phyloP scores from a whole-genome alignment of 306 rosid species.

The Prunus kanzakura region DNA sequence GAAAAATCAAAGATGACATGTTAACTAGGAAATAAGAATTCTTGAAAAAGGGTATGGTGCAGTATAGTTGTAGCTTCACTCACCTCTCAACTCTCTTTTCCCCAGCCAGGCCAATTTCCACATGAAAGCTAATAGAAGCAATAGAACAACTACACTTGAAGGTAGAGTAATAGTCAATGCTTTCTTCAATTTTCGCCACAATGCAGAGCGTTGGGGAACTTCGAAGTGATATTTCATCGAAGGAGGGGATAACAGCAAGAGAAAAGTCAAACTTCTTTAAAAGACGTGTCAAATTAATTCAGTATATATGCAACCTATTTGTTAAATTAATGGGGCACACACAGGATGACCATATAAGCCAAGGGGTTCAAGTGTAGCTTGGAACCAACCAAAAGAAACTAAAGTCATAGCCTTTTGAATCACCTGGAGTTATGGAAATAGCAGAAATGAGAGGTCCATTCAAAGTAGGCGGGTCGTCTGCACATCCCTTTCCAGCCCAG shows the following conservation, averaged over 20 bases:
- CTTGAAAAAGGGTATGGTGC: too few relatives aligned
- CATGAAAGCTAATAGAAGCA: slow-evolving; percentile 12
- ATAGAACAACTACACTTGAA: not conserved
- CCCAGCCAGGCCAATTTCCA: not conserved
- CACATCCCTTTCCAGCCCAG: not conserved
- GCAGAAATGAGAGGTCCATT: slow-evolving; percentile 19
- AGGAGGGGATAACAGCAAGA: not conserved
- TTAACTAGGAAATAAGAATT: too few relatives aligned
- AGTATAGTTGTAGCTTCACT: too few relatives aligned
- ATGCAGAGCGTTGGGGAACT: too few relatives aligned
- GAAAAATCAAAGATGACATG: too few relatives aligned
- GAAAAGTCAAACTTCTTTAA: too few relatives aligned
- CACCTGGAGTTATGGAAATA: not conserved
- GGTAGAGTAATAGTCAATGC: not conserved
- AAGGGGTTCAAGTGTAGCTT: not conserved
- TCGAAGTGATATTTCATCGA: not conserved
- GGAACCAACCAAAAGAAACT: not conserved
- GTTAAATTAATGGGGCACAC: not conserved
- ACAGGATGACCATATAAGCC: not conserved
- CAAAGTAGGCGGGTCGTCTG: not conserved
- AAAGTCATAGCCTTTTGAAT: too few relatives aligned
- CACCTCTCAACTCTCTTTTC: not conserved
- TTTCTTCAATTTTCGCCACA: too few relatives aligned
- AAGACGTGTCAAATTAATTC: too few relatives aligned
- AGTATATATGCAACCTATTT: too few relatives aligned